Evolutionary conservation across 805 yeast genomes (phyloP), one percentile per base, ranked within the genome.

Genomic region (Saccharomycopsis fermentans): DNA sequence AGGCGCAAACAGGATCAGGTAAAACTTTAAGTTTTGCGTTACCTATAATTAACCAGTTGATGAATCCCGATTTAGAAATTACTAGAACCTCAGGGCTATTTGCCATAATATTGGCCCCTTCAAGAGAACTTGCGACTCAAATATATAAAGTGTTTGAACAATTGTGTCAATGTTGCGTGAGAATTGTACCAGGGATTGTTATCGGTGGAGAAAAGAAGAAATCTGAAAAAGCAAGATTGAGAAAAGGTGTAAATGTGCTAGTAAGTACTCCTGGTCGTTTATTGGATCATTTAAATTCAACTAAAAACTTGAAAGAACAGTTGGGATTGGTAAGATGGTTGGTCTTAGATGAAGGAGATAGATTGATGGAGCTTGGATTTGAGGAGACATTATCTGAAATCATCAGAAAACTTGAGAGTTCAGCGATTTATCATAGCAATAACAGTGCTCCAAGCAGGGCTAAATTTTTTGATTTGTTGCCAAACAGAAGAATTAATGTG

Each of bases 171-270:
- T 82, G 91, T 67, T 86, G 92, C 68, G 96, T 88, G 67, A 82
- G 87, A 70, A 79, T 94, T 50, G 99, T 95, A 4, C 97, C 99
- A 0, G 96, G 98, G 43, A 81, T 91, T 47, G 96, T 94, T 27
- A 90, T 90, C 72, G 99, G 99, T 68, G 99, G 99, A 62, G 99
- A 94, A 69, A 91, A 92, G 79, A 92, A 92, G 71, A 95, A 94
- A 68, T 81, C 96, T 1, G 99, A 94, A 71, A 94, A 94, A 77
- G 97, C 98, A 1, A 76, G 99, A 66, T 73, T 94, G 36, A 80
- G 99, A 68, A 92, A 92, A 70, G 99, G 99, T 63, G 96, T 91
- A 36, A 94, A 94, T 70, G 83, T 94, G 36, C 77, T 94, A n/a
- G 95, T 94, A 48, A 97, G 96, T 12, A 94, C 99, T 0, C 99